Percentiles rank a stretch among this genome's conserved stretches.
Evolutionary conservation across 2,329 filamentous ascomycete genomes (phyloP).

Genomic region (Mycosphaerelloides madeirae): DNA sequence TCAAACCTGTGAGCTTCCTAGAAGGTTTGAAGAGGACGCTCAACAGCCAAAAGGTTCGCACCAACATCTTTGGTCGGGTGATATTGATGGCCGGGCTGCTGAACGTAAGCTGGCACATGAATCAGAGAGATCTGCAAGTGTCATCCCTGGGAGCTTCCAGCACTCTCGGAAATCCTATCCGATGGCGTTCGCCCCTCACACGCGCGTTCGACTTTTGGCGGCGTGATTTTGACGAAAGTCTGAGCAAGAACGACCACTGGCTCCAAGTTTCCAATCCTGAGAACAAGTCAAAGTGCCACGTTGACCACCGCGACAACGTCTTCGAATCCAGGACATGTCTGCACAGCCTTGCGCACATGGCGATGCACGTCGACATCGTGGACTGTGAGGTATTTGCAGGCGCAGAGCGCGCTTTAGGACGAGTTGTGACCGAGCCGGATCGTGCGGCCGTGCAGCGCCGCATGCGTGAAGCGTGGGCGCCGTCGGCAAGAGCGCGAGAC

Average conservation of each 20-base stretch:
- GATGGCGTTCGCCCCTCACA: slow-evolving; percentile 82
- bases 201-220: slow-evolving; percentile 93
- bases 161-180: slow-evolving; percentile 79
- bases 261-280: slow-evolving; percentile 33
- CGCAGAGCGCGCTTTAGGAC: slow-evolving; percentile 76
- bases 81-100: slow-evolving; percentile 91
- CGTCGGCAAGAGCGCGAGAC: slow-evolving; percentile 79
- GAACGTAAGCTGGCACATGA: slow-evolving; percentile 96
- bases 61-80: slow-evolving; percentile 87
- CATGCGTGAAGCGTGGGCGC: slow-evolving; percentile 87
- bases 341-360: slow-evolving; percentile 94
- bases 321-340: slow-evolving; percentile 86
- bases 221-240: slow-evolving; percentile 77
- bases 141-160: slow-evolving; percentile 76
- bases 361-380: slow-evolving; percentile 95
- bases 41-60: slow-evolving; percentile 77
- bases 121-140: slow-evolving; percentile 88
- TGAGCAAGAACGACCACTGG: slow-evolving; percentile 51
- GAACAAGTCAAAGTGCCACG: slow-evolving; percentile 22
- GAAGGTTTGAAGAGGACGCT: slow-evolving; percentile 87
- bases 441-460: slow-evolving; percentile 72
- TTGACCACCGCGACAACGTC: slow-evolving; percentile 60
- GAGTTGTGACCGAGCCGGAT: slow-evolving; percentile 77
- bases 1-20: slow-evolving; percentile 81
- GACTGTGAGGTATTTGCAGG: slow-evolving; percentile 95